Evolutionary conservation across 805 yeast species (phyloP).

Genomic region (Dipodascopsis tothii): DNA sequence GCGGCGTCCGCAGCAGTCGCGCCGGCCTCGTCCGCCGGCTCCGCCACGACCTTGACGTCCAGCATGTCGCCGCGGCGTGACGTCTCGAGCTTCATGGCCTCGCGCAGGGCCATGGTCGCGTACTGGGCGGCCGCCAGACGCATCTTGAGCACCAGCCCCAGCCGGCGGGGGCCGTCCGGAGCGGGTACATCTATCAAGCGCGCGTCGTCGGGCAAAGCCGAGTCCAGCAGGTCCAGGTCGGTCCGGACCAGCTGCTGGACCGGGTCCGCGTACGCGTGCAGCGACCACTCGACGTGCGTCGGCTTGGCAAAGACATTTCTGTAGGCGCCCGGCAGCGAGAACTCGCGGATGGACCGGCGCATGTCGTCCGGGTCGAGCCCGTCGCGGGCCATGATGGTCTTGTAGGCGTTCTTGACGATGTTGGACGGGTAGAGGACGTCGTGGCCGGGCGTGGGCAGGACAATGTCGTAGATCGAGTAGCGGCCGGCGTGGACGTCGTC

Average conservation of each 20-base stretch:
- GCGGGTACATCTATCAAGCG: slow-evolving; percentile 20
- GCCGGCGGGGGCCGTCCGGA: slow-evolving; percentile 39
- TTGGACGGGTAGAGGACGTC: slow-evolving; percentile 82
- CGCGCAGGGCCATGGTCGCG: slow-evolving; percentile 87
- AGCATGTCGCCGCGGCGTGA: slow-evolving; percentile 23
- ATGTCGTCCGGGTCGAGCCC: slow-evolving; percentile 76
- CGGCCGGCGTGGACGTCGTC: slow-evolving; percentile 57
- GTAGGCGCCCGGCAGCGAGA: slow-evolving; percentile 86
- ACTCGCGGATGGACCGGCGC: slow-evolving; percentile 79
- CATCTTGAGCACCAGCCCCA: slow-evolving; percentile 69
- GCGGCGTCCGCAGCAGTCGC: no score
- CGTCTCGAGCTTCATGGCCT: slow-evolving; percentile 21
- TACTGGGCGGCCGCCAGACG: slow-evolving; percentile 80
- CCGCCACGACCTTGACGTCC: slow-evolving; percentile 5
- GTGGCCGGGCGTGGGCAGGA: slow-evolving; percentile 94
- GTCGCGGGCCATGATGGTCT: slow-evolving; percentile 65
- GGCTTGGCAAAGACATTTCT: slow-evolving; percentile 67
- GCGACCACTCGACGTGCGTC: slow-evolving; percentile 49
- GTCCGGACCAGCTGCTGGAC: slow-evolving; percentile 69
- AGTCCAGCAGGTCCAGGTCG: slow-evolving; percentile 55
- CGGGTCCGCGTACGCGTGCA: slow-evolving; percentile 55
- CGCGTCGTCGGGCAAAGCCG: slow-evolving; percentile 23
- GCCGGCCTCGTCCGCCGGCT: no score
- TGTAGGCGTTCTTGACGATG: slow-evolving; percentile 39
- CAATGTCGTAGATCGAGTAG: slow-evolving; percentile 71